phyloP scores from a whole-genome alignment of 495 filamentous ascomycete genomes.

The Cercophora newfieldiana region DNA sequence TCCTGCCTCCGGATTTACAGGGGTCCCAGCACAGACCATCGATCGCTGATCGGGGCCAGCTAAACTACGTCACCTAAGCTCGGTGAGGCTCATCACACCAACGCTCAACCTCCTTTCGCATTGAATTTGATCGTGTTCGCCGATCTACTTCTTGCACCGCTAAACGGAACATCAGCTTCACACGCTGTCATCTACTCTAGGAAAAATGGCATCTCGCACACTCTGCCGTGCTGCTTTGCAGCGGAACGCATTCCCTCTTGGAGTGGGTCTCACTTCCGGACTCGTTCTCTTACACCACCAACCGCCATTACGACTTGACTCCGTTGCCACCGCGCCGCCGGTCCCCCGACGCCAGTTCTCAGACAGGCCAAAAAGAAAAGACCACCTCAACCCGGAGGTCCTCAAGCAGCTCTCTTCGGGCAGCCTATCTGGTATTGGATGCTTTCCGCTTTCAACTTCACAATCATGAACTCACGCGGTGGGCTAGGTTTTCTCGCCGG shows the following conservation, averaged over 20 bases:
- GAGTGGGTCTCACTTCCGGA: slow-evolving; percentile 29
- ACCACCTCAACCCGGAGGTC: slow-evolving; percentile 48
- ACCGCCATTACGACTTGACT: slow-evolving; percentile 35
- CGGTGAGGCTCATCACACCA: background rate
- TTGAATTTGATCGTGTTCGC: background rate
- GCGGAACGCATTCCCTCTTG: slow-evolving; percentile 23
- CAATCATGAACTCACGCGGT: background rate
- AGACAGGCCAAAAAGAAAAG: slow-evolving; percentile 26
- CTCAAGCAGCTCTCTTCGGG: slow-evolving; percentile 70
- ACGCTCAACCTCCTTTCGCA: background rate
- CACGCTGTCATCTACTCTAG: background rate
- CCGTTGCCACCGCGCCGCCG: slow-evolving; percentile 1
- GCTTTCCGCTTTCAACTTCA: slow-evolving; percentile 5
- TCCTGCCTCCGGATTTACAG: background rate
- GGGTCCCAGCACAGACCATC: background rate
- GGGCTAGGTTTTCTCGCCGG: slow-evolving; percentile 64
- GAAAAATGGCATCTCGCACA: background rate
- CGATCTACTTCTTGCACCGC: background rate
- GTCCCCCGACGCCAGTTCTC: slow-evolving; percentile 1
- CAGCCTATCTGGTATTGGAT: slow-evolving; percentile 57
- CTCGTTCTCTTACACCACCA: slow-evolving; percentile 26
- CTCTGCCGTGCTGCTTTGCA: slow-evolving; percentile 21
- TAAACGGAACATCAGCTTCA: background rate
- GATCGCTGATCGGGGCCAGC: background rate
- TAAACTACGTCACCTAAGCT: background rate